Evolutionary conservation across 257 asterid genomes (phyloP).

Genomic region (Solanum medicagineum): DNA sequence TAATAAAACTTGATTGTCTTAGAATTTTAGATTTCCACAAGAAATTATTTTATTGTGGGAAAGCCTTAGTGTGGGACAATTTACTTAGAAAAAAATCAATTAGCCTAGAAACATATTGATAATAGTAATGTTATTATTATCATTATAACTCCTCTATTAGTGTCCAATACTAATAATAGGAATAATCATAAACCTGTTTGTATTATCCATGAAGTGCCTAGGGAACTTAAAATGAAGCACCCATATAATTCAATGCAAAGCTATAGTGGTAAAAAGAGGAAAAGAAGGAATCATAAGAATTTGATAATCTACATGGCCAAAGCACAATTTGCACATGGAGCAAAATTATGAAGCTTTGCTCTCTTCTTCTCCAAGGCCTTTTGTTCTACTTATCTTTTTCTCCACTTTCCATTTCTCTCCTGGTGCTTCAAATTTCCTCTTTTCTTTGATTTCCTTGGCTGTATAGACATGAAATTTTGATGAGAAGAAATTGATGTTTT

Average conservation of each 20-base stretch:
- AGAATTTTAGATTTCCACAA: background rate
- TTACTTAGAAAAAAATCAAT: background rate
- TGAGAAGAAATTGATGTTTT: background rate
- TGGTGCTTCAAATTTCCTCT: background rate
- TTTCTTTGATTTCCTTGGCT: background rate
- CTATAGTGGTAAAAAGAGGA: background rate
- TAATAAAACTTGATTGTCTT: background rate
- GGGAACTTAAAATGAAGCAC: background rate
- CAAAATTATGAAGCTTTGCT: background rate
- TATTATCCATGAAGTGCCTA: background rate
- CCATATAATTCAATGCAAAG: background rate
- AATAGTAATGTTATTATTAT: background rate
- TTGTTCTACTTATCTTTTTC: background rate
- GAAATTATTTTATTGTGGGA: background rate
- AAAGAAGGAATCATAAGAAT: background rate
- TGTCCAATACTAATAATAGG: background rate
- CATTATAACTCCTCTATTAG: background rate
- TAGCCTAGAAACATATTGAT: too few relatives aligned
- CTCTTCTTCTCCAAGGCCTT: background rate
- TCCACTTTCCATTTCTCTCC: background rate
- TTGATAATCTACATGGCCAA: background rate
- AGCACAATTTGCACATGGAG: background rate
- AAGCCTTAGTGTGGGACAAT: background rate
- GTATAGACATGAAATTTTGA: background rate
- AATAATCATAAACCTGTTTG: background rate